Conservation (phyloP, 495 filamentous ascomycete genomes). For the Tuber aestivum region DNA sequence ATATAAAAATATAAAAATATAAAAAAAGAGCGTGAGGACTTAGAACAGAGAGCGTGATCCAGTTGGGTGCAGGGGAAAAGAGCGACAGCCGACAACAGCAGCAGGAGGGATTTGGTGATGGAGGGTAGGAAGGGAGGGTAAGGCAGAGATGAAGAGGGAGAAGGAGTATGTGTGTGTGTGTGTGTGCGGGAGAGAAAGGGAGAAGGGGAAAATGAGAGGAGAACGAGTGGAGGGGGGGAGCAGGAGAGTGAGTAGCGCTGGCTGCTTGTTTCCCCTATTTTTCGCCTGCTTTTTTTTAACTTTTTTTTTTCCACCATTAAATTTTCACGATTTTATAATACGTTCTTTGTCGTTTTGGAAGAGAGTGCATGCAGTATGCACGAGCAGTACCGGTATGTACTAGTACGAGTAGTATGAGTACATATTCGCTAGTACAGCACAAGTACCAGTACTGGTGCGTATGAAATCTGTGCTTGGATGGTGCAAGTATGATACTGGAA, state of each 20-base stretch:
- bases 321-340: neutral
- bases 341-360: neutral
- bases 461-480: neutral
- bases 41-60: conserved; percentile 13
- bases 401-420: too few relatives aligned
- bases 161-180: too few relatives aligned
- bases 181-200: conserved; percentile 1
- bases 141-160: too few relatives aligned
- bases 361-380: neutral
- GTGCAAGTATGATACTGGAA: neutral
- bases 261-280: conserved; percentile 31
- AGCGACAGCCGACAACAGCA: neutral
- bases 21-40: conserved; percentile 27
- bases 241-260: conserved; percentile 23
- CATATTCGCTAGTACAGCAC: too few relatives aligned
- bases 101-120: conserved; percentile 11
- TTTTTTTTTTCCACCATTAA: conserved; percentile 11
- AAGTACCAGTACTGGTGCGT: too few relatives aligned
- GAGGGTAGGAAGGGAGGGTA: neutral
- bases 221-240: conserved; percentile 7
- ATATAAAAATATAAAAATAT: neutral
- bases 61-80: neutral
- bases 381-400: too few relatives aligned
- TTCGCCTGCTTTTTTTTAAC: conserved; percentile 26
- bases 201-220: neutral